Base-by-base conservation (phyloP, 2,329 filamentous ascomycete species). In the Cercospora janseana region DNA sequence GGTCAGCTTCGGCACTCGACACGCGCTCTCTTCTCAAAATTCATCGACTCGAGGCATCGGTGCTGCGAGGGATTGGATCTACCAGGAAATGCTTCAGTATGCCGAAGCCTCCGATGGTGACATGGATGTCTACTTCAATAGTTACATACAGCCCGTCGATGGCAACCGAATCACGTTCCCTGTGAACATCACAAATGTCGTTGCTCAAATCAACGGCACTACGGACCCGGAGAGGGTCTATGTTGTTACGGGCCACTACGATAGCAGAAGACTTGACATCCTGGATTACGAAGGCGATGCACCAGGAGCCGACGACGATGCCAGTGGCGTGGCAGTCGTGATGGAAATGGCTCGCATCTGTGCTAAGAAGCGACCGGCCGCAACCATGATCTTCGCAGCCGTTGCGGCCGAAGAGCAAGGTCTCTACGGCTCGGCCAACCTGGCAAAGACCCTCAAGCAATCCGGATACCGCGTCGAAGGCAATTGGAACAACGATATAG, bases 221-320 rank as follows among this genome's bases (percentile, higher is more conserved):
- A 69, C 69, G 7, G 70, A 75, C 15, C 73, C 76, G 2, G 69
- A 70, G 6, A 67, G 77, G 18, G 68, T 76, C 10, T 80, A 80
- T 55, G 75, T 80, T 2, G 72, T 79, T 21, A 77, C 75, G 2
- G 79, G 78, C 0, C 77, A 81, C 58, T 80, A 81, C 61, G 79
- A 82, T 57, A 75, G 70, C 45, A 70, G 79, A 9, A 70, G 74
- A 2, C 73, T 75, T 1, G 71, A 82, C 53, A 62, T 76, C 0
- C 63, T 76, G 43, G 72, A 82, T 62, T 80, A 75, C 55, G 71
- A 70, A 10, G 68, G 68, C 26, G 76, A 81, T 56, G 74, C 77
- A 1, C 79, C 79, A 0, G 79, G 79, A 2, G 79, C 79, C 0
- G 78, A 81, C 52, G 79, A 82, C 58, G 78, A 82, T 59, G 79